phyloP scores from a whole-genome alignment of 169 alveolate genomes.

The Plasmodium cynomolgi region DNA sequence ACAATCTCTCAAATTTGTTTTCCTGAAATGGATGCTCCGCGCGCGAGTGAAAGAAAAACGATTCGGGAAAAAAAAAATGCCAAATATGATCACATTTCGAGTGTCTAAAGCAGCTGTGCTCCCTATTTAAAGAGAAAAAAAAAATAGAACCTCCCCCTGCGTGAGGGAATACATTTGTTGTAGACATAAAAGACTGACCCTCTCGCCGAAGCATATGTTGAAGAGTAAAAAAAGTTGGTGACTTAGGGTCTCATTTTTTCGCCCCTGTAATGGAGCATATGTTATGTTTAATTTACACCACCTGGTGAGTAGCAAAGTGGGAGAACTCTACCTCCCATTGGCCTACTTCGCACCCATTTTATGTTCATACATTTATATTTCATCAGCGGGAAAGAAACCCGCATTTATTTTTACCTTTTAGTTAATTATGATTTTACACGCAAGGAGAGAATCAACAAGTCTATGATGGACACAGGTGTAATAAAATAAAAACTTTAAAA shows the following conservation, averaged over 20 bases:
- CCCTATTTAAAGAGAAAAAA: not conserved
- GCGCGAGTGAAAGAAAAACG: not conserved
- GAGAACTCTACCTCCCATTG: not conserved
- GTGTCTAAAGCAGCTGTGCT: not conserved
- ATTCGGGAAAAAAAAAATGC: not conserved
- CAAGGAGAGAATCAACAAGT: not conserved
- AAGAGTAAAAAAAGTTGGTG: not conserved
- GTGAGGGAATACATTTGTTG: not conserved
- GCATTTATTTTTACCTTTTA: not conserved
- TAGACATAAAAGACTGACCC: not conserved
- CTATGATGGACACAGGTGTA: not conserved
- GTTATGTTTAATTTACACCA: not conserved
- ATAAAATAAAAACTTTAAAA: not conserved
- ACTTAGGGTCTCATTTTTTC: not conserved
- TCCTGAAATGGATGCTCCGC: not conserved
- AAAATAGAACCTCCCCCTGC: not conserved
- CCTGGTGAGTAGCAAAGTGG: not conserved
- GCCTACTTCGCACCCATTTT: not conserved
- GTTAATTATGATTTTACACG: not conserved
- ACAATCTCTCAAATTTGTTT: not conserved
- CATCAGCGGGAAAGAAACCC: not conserved
- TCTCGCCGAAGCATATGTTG: not conserved
- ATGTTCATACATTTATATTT: not conserved
- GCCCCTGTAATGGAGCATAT: not conserved
- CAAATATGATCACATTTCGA: not conserved